These are phyloP conservation scores for Erodium moschatum DNA, from an alignment of 441 rosid species.

Conservation along the genomic window DNA sequence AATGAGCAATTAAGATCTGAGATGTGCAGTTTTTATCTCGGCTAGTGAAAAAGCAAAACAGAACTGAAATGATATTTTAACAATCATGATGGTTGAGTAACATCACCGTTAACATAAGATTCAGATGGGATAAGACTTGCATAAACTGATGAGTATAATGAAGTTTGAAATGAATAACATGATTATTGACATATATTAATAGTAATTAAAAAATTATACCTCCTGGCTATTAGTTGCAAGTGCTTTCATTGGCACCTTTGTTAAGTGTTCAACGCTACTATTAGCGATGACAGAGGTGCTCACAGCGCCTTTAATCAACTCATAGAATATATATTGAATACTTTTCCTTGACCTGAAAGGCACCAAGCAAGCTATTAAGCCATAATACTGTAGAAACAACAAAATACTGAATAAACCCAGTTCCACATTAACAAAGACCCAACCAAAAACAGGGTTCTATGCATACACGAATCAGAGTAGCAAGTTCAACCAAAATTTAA, in stretches of 20 bases:
- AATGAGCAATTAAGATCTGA: too few species aligned
- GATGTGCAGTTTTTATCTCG: too few species aligned
- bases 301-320: conserved; percentile 75
- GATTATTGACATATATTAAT: not conserved
- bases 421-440: not conserved
- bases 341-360: conserved; percentile 80
- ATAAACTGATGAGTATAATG: not conserved
- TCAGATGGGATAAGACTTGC: not conserved
- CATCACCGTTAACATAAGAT: too few species aligned
- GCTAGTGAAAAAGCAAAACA: too few species aligned
- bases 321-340: conserved; percentile 60
- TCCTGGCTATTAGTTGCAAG: conserved; percentile 85
- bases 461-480: conserved; percentile 11
- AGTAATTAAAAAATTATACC: conserved; percentile 30
- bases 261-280: conserved; percentile 83
- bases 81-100: too few species aligned
- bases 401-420: not conserved
- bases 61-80: too few species aligned
- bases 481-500: conserved; percentile 13
- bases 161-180: not conserved
- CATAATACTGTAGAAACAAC: not conserved
- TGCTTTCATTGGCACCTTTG: conserved; percentile 61
- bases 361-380: not conserved
- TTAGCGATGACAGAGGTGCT: conserved; percentile 90
- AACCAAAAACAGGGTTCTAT: not conserved